phyloP scores from a whole-genome alignment of 2,329 filamentous ascomycete genomes.

The Trichoderma brevicompactum region DNA sequence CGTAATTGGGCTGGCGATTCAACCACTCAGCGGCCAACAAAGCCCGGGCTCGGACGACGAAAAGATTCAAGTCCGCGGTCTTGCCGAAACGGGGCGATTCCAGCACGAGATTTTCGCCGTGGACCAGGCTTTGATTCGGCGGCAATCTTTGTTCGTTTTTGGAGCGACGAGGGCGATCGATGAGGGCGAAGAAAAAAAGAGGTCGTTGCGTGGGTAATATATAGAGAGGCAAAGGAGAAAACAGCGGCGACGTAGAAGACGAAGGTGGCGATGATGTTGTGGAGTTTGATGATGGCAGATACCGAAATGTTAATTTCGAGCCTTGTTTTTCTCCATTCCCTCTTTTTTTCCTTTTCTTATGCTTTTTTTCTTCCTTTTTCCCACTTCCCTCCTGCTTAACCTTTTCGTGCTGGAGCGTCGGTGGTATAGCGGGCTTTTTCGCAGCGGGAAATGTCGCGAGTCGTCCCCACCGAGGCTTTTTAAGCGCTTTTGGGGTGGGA shows the following conservation, averaged over 20 bases:
- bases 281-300: not conserved
- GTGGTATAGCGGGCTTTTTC: slow-evolving; percentile 4
- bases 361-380: not conserved
- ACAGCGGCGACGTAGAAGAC: not conserved
- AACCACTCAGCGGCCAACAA: slow-evolving; percentile 21
- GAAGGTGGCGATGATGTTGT: slow-evolving; percentile 8
- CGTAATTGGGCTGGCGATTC: slow-evolving; percentile 24
- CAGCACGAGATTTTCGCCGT: not conserved
- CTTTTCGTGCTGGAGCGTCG: not conserved
- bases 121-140: not conserved
- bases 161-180: not conserved
- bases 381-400: not conserved
- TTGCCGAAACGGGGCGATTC: slow-evolving; percentile 13
- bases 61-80: slow-evolving; percentile 25
- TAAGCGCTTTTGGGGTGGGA: not conserved
- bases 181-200: not conserved
- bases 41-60: slow-evolving; percentile 5
- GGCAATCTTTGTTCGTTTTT: not conserved
- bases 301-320: not conserved
- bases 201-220: too few species aligned
- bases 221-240: not conserved
- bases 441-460: not conserved
- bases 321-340: not conserved
- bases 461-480: slow-evolving; percentile 19
- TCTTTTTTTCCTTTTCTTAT: not conserved